These are phyloP conservation scores for Plasmodium gallinaceum DNA, from an alignment of 169 alveolate species.

Conservation along the genomic window DNA sequence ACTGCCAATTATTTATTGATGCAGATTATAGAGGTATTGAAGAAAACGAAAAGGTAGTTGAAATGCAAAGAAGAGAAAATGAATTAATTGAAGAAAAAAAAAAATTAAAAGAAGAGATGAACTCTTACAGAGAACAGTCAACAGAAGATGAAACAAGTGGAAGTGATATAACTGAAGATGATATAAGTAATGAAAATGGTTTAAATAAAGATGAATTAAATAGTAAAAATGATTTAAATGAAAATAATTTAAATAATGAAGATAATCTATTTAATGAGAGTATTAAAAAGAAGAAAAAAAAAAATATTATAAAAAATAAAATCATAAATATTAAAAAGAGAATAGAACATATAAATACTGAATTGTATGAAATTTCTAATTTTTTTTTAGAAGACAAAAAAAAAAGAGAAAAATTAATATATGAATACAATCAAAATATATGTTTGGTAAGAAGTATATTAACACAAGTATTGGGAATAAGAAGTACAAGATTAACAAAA, in stretches of 20 bases:
- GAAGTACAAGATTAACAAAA: constrained; percentile 6
- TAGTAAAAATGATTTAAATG: background rate
- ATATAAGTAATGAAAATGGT: background rate
- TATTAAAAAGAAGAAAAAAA: constrained; percentile 1
- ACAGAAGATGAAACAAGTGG: constrained; percentile 1
- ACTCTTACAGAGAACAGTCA: constrained; percentile 21
- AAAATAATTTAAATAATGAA: background rate
- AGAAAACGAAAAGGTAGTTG: constrained; percentile 45
- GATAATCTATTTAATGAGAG: background rate
- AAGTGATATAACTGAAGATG: background rate
- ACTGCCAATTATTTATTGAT: constrained; percentile 53
- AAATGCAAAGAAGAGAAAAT: constrained; percentile 42
- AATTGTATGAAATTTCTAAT: constrained; percentile 30
- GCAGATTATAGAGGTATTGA: constrained; percentile 74
- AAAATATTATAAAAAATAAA: constrained; percentile 23
- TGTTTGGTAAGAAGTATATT: constrained; percentile 34
- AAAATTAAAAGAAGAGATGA: constrained; percentile 44
- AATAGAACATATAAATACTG: constrained; percentile 37
- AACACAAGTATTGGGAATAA: constrained; percentile 53
- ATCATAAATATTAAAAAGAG: constrained; percentile 26
- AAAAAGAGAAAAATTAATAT: constrained; percentile 30
- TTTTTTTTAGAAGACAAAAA: constrained; percentile 41
- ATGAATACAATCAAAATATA: constrained; percentile 38
- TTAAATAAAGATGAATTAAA: background rate
- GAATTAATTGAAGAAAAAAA: constrained; percentile 34